Base-by-base conservation (phyloP, 192 early-diverging fungal species). In the Linnemannia elongata region DNA sequence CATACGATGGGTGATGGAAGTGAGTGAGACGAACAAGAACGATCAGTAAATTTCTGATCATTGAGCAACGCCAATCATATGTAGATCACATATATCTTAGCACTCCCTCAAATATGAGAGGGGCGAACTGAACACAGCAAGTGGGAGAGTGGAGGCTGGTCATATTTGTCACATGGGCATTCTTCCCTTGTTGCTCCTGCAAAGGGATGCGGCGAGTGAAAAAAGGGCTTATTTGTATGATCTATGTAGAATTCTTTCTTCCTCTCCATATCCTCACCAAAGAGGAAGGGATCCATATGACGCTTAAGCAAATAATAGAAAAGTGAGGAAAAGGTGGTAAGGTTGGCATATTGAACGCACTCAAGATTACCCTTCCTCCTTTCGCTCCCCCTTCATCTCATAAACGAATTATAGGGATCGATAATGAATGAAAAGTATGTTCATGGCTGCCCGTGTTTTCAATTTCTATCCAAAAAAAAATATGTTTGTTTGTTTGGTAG, bases 391-490 rank as follows among this genome's bases (percentile, higher is more conserved):
- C 60, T 66, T 35, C 27, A 30, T 4, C 13, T 27, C n/a, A 33
- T 66, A 30, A 66, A 66, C 12, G 30, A 33, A 66, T 66, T 33
- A 13, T 33, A 33, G 30, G n/a, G 9, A 33, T 63, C 24, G 57
- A 63, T 30, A 55, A 49, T 49, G 47, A 49, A 49, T 22, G 49
- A 52, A 52, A n/a, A 74, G 27, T 20, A 70, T 42, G 7, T 41
- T 42, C 60, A 22, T 27, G n/a, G 44, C 54, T 66, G 75, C 75
- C 75, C 75, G 75, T 76, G 75, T 76, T 76, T 75, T 75, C 60
- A 52, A 3, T 66, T 9, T 55, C 41, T 45, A 39, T 30, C 30
- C 60, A 63, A 63, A 63, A 63, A 63, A 63, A 33, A 57, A 57
- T 27, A 22, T 1, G 0, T 60, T 60, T 52, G 18, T 55, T 57